phyloP scores from a whole-genome alignment of 176 grass and related monocot species.

The Tillandsia fasciculata region DNA sequence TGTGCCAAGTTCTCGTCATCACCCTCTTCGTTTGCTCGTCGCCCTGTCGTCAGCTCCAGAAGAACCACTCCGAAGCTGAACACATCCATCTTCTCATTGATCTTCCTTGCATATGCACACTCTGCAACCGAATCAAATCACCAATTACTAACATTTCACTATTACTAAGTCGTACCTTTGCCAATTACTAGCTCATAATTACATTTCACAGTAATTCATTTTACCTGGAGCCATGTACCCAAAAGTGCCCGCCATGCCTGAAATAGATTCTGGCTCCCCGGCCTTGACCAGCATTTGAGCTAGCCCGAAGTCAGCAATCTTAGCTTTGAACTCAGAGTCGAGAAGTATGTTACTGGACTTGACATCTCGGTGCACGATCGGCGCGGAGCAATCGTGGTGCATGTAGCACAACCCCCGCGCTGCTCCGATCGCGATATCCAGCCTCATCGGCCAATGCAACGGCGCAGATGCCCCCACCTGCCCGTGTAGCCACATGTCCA shows the following conservation, averaged over 20 bases:
- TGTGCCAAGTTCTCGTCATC: constrained; percentile 34
- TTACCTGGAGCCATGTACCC: constrained; percentile 63
- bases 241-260: constrained; percentile 33
- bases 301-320: constrained; percentile 47
- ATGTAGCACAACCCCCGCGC: constrained; percentile 49
- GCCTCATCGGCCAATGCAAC: constrained; percentile 31
- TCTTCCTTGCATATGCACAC: constrained; percentile 22
- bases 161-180: neutral
- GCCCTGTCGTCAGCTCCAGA: constrained; percentile 36
- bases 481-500: constrained; percentile 43
- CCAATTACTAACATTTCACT: neutral
- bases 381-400: constrained; percentile 36
- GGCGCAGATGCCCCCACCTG: neutral
- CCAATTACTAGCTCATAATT: neutral
- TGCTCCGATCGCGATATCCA: constrained; percentile 34
- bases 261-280: constrained; percentile 26
- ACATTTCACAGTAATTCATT: neutral
- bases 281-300: constrained; percentile 24
- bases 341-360: constrained; percentile 49
- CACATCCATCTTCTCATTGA: constrained; percentile 54
- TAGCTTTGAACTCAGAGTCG: constrained; percentile 32
- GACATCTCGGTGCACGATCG: constrained; percentile 45
- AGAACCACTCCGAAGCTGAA: constrained; percentile 64
- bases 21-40: constrained; percentile 23
- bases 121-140: constrained; percentile 20